These are phyloP conservation scores for Sonneratia alba DNA, from an alignment of 345 rosid genomes.

Conservation along the genomic window DNA sequence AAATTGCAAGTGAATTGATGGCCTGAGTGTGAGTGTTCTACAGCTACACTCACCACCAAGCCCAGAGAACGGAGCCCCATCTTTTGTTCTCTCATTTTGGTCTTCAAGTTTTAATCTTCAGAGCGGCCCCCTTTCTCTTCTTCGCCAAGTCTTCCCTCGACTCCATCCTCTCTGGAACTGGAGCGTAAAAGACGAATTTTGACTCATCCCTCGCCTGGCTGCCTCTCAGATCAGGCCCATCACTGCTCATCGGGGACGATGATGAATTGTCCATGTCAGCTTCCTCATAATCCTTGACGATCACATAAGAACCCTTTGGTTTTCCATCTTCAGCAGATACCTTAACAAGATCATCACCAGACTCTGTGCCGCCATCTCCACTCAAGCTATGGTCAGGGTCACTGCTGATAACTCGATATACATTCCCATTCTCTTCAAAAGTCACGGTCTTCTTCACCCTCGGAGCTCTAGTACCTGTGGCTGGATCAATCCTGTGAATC, in stretches of 20 bases:
- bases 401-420: constrained; percentile 25
- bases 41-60: background rate
- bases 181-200: constrained; percentile 40
- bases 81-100: background rate
- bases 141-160: constrained; percentile 28
- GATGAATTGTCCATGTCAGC: constrained; percentile 14
- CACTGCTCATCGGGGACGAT: constrained; percentile 24
- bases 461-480: constrained; percentile 19
- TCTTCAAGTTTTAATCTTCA: constrained; percentile 17
- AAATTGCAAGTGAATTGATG: constrained; percentile 11
- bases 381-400: constrained; percentile 20
- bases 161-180: constrained; percentile 67
- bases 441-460: constrained; percentile 43
- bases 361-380: constrained; percentile 34
- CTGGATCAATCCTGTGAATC: constrained; percentile 3
- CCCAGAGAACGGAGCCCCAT: background rate
- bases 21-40: background rate
- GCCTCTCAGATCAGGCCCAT: constrained; percentile 13
- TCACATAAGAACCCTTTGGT: constrained; percentile 20
- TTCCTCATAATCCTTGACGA: constrained; percentile 21
- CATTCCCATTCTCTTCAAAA: constrained; percentile 46
- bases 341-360: constrained; percentile 25
- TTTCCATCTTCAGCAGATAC: constrained; percentile 21
- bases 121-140: constrained; percentile 18
- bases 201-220: constrained; percentile 4